Percentiles rank a stretch among this genome's conserved stretches.
These are phyloP conservation scores for Candida khao-thaluensis DNA, from an alignment of 805 yeast species.

Conservation along the genomic window DNA sequence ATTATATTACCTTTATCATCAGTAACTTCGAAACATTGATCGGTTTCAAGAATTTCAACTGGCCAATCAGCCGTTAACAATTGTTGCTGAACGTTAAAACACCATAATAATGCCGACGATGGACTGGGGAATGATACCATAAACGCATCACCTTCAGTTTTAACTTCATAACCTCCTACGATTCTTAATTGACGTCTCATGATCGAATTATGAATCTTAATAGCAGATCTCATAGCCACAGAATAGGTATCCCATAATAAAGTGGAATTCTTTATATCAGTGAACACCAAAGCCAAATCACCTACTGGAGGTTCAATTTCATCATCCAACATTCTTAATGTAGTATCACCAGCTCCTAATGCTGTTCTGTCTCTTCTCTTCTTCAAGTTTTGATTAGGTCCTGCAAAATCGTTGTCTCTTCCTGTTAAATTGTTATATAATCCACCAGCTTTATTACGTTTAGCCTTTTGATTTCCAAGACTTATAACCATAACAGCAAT, in stretches of 20 bases:
- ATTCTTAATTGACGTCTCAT: conserved; percentile 93
- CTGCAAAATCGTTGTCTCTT: conserved; percentile 33
- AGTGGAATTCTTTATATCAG: conserved; percentile 95
- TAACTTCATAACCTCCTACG: conserved; percentile 97
- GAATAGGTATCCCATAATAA: conserved; percentile 91
- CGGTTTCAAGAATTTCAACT: conserved; percentile 77
- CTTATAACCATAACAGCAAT: conserved; percentile 79
- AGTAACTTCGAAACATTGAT: conserved; percentile 77
- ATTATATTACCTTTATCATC: conserved; percentile 61
- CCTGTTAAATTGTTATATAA: conserved; percentile 42
- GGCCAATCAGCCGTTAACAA: conserved; percentile 91
- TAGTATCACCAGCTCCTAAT: conserved; percentile 66
- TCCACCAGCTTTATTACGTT: conserved; percentile 26
- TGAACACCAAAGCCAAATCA: conserved; percentile 90
- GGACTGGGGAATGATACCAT: conserved; percentile 97
- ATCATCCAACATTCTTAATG: conserved; percentile 76
- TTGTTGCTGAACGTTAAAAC: conserved; percentile 88
- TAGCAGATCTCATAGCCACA: conserved; percentile 93
- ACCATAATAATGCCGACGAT: conserved; percentile 88
- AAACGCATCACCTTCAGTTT: conserved; percentile 99
- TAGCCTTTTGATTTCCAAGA: conserved; percentile 50
- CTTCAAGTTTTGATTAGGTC: conserved; percentile 24
- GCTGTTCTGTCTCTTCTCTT: conserved; percentile 24
- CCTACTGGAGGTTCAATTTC: conserved; percentile 96
- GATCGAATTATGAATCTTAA: conserved; percentile 86